Evolutionary conservation across 2,329 filamentous ascomycete genomes (phyloP), one percentile per base, ranked within the genome.

Genomic region (Xylariaceae sp.): DNA sequence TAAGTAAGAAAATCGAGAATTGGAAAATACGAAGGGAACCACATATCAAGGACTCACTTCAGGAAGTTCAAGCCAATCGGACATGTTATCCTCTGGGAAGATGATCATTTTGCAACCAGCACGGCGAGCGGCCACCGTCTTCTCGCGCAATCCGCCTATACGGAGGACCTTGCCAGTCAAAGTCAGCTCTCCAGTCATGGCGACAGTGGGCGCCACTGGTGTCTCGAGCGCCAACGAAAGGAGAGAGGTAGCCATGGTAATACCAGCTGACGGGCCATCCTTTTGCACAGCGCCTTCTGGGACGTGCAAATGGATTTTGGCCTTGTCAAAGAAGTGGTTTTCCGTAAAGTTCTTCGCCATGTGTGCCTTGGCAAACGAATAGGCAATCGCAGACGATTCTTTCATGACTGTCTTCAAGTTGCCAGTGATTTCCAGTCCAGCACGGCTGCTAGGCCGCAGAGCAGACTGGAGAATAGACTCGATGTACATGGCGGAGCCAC

Each of bases 341-440:
- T 90, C 85, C 0, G 90, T 85, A 73, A 91, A 99, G 38, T 87
- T 74, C 64, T 83, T 86, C 7, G 87, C 90, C 78, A 97, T 85
- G 52, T 92, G 77, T 1, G 90, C 85, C 74, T 97, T 97, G 62
- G 90, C 86, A 64, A 96, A 99, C 0, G 90, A 95, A 75, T 99
- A 97, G 42, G 94, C 95, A 57, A 99, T 96, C 2, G 83, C 78
- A 0, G 90, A 94, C 2, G 91, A 96, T 72, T 99, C 94, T 72
- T 96, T 97, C 95, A 99, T 99, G 36, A 99, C 94, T 14, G 83
- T 82, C 74, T 96, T 94, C 43, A 99, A 78, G 66, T 97, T 97
- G 51, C 94, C 94, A 0, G 94, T 99, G 52, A 91, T 90, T 64
- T 96, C 89, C 39, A 99, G 76, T 15, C 87, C 82, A 6, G 92